Percentiles rank a stretch among this genome's conserved stretches.
These are phyloP conservation scores for Fusarium guadeloupense DNA, from an alignment of 2,329 filamentous ascomycete species.

Conservation along the genomic window DNA sequence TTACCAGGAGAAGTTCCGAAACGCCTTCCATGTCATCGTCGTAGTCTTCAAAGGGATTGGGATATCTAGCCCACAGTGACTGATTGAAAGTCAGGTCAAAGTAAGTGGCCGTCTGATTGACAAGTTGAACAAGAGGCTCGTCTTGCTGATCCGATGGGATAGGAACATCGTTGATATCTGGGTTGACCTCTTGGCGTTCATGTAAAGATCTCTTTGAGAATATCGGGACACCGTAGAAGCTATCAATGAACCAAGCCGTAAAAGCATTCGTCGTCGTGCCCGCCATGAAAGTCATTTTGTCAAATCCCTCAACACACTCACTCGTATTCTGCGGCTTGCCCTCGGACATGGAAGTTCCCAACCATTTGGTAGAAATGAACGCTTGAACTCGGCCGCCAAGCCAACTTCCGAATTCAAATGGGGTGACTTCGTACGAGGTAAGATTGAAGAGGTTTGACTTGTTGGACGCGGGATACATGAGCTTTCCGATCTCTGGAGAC, in stretches of 20 bases:
- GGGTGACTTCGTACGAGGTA: constrained; percentile 46
- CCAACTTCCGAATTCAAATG: constrained; percentile 49
- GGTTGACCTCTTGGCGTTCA: constrained; percentile 10
- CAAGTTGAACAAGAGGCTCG: constrained; percentile 36
- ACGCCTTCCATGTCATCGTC: constrained; percentile 40
- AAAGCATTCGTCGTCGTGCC: constrained; percentile 45
- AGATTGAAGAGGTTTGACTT: constrained; percentile 43
- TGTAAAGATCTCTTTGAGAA: constrained; percentile 38
- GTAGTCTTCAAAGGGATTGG: constrained; percentile 46
- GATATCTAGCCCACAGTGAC: constrained; percentile 44
- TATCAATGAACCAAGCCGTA: constrained; percentile 40
- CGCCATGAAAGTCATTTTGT: constrained; percentile 45
- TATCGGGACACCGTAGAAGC: constrained; percentile 38
- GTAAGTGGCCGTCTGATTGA: constrained; percentile 33
- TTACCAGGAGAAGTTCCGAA: constrained; percentile 41
- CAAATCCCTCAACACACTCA: constrained; percentile 45
- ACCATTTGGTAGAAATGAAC: constrained; percentile 42
- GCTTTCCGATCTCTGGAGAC: constrained; percentile 40
- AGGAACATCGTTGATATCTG: constrained; percentile 31
- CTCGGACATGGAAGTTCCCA: constrained; percentile 44
- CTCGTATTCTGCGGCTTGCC: constrained; percentile 41
- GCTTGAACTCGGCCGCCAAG: constrained; percentile 42
- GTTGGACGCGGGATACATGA: constrained; percentile 44
- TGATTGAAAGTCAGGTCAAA: constrained; percentile 46
- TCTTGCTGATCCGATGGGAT: constrained; percentile 28